Conservation (phyloP, 208 protist genomes). For the Sergeia podlipaevii region DNA sequence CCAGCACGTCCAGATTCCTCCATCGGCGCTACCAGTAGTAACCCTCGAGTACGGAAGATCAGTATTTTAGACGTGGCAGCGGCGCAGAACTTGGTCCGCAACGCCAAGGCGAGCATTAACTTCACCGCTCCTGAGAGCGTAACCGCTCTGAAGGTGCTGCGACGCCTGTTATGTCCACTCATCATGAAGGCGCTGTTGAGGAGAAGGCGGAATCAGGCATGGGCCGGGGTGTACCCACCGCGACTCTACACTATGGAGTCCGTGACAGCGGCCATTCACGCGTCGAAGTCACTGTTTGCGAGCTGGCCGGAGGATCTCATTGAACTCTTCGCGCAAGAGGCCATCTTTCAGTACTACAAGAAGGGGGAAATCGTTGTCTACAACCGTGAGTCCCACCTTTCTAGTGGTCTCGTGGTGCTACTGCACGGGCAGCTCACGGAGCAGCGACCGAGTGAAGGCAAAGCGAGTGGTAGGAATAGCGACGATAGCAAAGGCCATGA, state of each 20-base stretch:
- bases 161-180: constrained; percentile 50
- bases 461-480: neutral
- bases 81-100: constrained; percentile 9
- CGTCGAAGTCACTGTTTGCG: constrained; percentile 51
- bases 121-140: constrained; percentile 34
- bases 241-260: constrained; percentile 58
- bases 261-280: constrained; percentile 51
- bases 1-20: constrained; percentile 45
- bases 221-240: constrained; percentile 36
- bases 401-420: constrained; percentile 72
- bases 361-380: constrained; percentile 72
- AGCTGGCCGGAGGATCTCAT: constrained; percentile 62
- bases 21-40: constrained; percentile 46
- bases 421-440: constrained; percentile 74
- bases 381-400: constrained; percentile 70
- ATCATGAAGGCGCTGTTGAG: constrained; percentile 37
- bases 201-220: constrained; percentile 28
- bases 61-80: constrained; percentile 34
- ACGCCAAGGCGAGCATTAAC: constrained; percentile 19
- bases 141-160: constrained; percentile 38
- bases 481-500: neutral
- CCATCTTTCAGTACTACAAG: constrained; percentile 40
- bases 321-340: constrained; percentile 41
- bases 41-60: constrained; percentile 31
- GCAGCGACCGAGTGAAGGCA: constrained; percentile 8